These are phyloP conservation scores for Talaromyces amestolkiae DNA, from an alignment of 2,329 filamentous ascomycete genomes.

Conservation along the genomic window DNA sequence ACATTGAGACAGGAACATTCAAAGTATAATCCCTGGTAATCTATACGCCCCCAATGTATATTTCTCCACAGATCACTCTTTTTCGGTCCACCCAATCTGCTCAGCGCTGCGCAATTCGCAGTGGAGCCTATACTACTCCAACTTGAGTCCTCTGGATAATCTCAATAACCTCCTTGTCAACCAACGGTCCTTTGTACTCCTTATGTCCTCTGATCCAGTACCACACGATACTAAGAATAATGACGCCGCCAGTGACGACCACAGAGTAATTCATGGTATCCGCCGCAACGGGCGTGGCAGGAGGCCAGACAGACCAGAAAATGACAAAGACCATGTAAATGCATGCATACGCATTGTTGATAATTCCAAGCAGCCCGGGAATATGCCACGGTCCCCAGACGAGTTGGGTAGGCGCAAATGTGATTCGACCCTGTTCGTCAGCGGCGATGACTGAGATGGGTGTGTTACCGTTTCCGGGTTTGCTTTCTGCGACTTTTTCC, in stretches of 20 bases:
- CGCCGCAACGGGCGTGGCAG: constrained; percentile 30
- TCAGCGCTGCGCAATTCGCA: background rate
- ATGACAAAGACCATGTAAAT: constrained; percentile 54
- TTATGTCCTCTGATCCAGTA: constrained; percentile 43
- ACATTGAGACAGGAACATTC: background rate
- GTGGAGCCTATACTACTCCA: background rate
- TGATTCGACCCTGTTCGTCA: constrained; percentile 21
- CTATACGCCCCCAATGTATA: background rate
- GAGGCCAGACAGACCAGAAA: constrained; percentile 57
- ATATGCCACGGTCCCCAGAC: constrained; percentile 59
- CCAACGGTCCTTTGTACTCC: constrained; percentile 27
- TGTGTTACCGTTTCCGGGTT: background rate
- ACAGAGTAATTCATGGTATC: constrained; percentile 51
- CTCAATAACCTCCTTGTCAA: constrained; percentile 18
- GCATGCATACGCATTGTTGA: constrained; percentile 57
- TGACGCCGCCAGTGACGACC: constrained; percentile 46
- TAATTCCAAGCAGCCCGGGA: constrained; percentile 50
- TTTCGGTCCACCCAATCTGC: background rate
- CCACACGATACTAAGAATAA: constrained; percentile 44
- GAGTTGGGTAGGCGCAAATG: constrained; percentile 31
- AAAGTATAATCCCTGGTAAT: background rate
- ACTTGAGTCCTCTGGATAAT: constrained; percentile 13
- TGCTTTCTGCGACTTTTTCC: background rate
- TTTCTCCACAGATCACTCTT: background rate
- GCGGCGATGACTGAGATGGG: background rate